Evolutionary conservation across 1,284 basidiomycete genomes (phyloP), one percentile per base, ranked within the genome.

Genomic region (Leccinum solheimii): DNA sequence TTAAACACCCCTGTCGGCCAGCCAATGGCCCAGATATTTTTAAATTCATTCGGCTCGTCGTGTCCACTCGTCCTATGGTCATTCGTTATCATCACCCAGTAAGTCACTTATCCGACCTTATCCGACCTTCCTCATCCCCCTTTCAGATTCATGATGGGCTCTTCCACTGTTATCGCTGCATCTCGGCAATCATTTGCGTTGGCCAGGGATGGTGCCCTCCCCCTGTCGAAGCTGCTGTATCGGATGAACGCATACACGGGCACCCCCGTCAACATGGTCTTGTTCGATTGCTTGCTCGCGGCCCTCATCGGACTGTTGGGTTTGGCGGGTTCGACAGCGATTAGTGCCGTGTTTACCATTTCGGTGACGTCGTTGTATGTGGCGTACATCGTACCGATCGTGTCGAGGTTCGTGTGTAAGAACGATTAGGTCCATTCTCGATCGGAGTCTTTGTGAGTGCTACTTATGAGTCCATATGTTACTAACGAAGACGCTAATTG

Each of bases 391-490:
- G 66, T 64, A 6, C 70, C 75, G 0, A 70, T 76, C 38, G 62
- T 61, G 8, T 61, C 69, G 8, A 66, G 69, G 48, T 71, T 74
- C 43, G 58, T 60, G 3, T 69, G 69, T 21, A 38, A 64, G 10
- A 72, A 76, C 32, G 58, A 70, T 32, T 76, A 71, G 62, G 75
- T 56, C 60, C 75, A 66, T 66, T 82, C 70, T 69, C 67, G 67
- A 56, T 81, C 66, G 75, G 74, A 10, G 26, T 53, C 50, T 63
- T 70, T 48, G 74, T 75, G 45, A 56, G 67, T 8, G 34, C n/a
- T 26, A 34, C 19, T 13, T 13, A 8, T 4, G 11, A 30, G 26
- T 27, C 26, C 14, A 51, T 11, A 26, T 26, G 23, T 43, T 43
- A n/a, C n/a, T 43, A 43, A 16, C 40, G 6, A 43, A 43, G 14